Conservation (phyloP, 1,284 basidiomycete genomes). For the Irpex rosettiformis region DNA sequence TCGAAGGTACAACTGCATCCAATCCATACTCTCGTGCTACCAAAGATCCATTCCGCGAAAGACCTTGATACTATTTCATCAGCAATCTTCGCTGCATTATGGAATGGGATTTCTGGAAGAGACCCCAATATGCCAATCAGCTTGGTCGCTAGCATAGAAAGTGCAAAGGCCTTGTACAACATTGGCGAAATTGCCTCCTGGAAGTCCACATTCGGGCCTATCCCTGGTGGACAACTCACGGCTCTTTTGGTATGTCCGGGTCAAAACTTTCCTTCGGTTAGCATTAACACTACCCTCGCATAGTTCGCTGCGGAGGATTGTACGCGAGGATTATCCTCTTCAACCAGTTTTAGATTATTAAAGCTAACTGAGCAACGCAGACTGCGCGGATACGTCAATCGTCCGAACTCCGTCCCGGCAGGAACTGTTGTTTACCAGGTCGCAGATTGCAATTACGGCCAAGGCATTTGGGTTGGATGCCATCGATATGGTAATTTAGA, state of each 20-base stretch:
- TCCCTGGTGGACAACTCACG: constrained; percentile 45
- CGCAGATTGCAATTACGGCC: constrained; percentile 79
- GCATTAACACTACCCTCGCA: neutral
- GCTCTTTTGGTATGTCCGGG: constrained; percentile 50
- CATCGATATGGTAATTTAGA: constrained; percentile 77
- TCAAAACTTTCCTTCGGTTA: constrained; percentile 31
- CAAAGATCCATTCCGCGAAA: constrained; percentile 70
- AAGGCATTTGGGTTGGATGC: constrained; percentile 83
- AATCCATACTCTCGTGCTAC: constrained; percentile 67
- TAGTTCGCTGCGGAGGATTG: constrained; percentile 93
- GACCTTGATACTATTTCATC: constrained; percentile 65
- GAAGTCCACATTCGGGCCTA: constrained; percentile 41
- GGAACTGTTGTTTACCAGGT: constrained; percentile 86
- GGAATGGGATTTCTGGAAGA: constrained; percentile 19
- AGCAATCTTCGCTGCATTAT: constrained; percentile 32
- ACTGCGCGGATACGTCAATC: constrained; percentile 85
- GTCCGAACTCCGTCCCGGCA: constrained; percentile 71
- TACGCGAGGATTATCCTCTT: constrained; percentile 31
- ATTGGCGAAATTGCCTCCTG: constrained; percentile 64
- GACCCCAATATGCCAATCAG: constrained; percentile 37
- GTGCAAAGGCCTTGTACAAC: constrained; percentile 62
- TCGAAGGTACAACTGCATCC: constrained; percentile 27
- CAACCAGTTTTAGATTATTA: too few relatives aligned
- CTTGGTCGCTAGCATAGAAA: constrained; percentile 79
- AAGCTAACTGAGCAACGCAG: constrained; percentile 32